Conservation (phyloP, 176 grass and related monocot species). For the Tillandsia fasciculata region DNA sequence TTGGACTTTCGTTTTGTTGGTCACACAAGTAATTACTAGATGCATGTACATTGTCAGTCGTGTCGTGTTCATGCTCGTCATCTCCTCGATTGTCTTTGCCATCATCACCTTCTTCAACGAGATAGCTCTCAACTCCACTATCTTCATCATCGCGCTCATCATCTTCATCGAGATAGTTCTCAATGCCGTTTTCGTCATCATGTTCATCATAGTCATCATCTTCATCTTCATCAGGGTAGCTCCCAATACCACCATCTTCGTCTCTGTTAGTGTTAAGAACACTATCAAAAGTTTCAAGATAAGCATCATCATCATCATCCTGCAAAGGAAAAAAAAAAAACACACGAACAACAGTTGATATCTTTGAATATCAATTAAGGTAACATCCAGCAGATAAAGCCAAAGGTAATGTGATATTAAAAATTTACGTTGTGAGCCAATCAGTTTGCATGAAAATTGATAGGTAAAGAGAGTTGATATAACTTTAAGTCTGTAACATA, state of each 20-base stretch:
- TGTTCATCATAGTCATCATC: background rate
- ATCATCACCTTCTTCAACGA: background rate
- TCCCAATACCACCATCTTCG: constrained; percentile 4
- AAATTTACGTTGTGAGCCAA: background rate
- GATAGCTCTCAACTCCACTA: background rate
- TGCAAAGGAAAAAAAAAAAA: constrained; percentile 7
- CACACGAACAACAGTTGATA: background rate
- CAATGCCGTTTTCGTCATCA: background rate
- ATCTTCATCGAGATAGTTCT: constrained; percentile 19
- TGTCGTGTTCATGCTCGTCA: background rate
- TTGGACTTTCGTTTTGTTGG: background rate
- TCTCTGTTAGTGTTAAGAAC: constrained; percentile 15
- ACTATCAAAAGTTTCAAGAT: constrained; percentile 27
- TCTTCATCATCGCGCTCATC: constrained; percentile 10
- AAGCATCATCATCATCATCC: constrained; percentile 41
- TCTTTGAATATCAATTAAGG: background rate
- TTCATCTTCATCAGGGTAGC: background rate
- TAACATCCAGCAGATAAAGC: background rate
- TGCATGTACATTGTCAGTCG: background rate
- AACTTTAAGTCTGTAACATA: background rate
- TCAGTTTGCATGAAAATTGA: background rate
- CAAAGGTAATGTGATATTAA: background rate
- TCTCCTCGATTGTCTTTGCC: background rate
- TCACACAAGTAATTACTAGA: background rate
- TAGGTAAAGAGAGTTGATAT: background rate